A percentile compares a stretch with the other conserved stretches of the same genome.
phyloP scores from a whole-genome alignment of 805 yeast genomes.

The Candida golubevii region DNA sequence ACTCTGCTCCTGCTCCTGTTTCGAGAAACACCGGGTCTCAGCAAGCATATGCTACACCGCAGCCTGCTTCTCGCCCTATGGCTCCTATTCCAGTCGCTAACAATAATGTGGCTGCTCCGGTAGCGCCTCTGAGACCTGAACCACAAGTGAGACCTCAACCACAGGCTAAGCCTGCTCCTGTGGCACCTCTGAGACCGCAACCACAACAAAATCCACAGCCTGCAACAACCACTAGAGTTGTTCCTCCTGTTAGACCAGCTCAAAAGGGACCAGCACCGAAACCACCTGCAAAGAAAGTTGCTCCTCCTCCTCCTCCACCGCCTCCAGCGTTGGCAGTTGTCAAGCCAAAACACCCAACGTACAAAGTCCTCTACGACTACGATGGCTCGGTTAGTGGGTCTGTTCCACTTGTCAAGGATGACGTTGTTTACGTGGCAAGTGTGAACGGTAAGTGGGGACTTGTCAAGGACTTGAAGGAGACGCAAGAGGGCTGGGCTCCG shows the following conservation, averaged over 20 bases:
- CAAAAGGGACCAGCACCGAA: constrained; percentile 47
- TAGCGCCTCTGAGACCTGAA: neutral
- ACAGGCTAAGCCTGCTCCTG: constrained; percentile 18
- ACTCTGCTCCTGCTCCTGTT: constrained; percentile 18
- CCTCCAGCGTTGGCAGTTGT: constrained; percentile 58
- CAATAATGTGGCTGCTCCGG: constrained; percentile 1
- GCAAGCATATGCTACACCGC: constrained; percentile 16
- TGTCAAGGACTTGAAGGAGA: constrained; percentile 70
- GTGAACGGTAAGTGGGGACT: constrained; percentile 93
- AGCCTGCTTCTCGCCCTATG: neutral
- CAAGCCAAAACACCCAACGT: constrained; percentile 69
- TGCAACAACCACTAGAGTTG: constrained; percentile 18
- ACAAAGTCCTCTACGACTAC: constrained; percentile 81
- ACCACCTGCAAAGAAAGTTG: constrained; percentile 50
- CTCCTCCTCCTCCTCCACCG: constrained; percentile 46
- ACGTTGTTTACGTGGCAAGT: constrained; percentile 64
- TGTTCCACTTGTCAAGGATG: constrained; percentile 72
- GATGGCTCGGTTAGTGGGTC: constrained; percentile 82
- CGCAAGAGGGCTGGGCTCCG: constrained; percentile 95
- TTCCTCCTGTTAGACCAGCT: constrained; percentile 18
- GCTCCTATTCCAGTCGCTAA: neutral
- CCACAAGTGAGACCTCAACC: constrained; percentile 11
- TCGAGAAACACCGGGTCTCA: constrained; percentile 11
- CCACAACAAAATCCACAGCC: constrained; percentile 10
- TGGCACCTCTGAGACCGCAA: constrained; percentile 20